phyloP scores from a whole-genome alignment of 208 protist species.

The Leptomonas seymouri region DNA sequence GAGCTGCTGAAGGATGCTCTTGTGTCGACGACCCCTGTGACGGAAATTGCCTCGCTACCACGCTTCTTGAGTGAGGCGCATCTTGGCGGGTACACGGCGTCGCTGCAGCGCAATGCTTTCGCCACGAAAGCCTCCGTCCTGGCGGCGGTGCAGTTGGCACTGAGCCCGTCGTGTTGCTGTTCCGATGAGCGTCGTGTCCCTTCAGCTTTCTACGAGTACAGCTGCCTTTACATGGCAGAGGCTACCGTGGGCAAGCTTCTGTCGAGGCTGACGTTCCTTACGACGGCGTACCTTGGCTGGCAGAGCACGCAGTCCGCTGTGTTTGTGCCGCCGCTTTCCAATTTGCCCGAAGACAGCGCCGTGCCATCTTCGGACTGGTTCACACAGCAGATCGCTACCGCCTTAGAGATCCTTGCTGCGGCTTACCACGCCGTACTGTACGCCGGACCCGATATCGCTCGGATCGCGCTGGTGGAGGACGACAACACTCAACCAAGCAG shows the following conservation, averaged over 20 bases:
- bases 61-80: constrained; percentile 62
- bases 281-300: constrained; percentile 66
- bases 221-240: constrained; percentile 67
- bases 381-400: constrained; percentile 24
- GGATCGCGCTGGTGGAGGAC: constrained; percentile 21
- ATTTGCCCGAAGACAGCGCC: neutral
- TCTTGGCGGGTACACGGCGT: constrained; percentile 56
- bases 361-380: constrained; percentile 24
- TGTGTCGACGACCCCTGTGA: constrained; percentile 22
- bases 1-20: constrained; percentile 41
- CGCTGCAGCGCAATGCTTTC: constrained; percentile 28
- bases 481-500: constrained; percentile 10
- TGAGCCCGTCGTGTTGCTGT: neutral
- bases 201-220: constrained; percentile 59
- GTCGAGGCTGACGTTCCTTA: constrained; percentile 57
- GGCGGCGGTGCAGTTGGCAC: constrained; percentile 29
- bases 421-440: constrained; percentile 68
- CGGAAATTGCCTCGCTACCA: constrained; percentile 35
- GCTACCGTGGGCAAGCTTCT: constrained; percentile 55
- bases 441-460: constrained; percentile 58
- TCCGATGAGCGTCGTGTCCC: neutral
- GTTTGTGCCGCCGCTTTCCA: neutral
- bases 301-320: constrained; percentile 31
- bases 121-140: constrained; percentile 31
- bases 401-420: constrained; percentile 60